Percentiles rank a stretch among this genome's conserved stretches.
phyloP scores from a whole-genome alignment of 176 grass and related monocot species.

The Elymus sibiricus region DNA sequence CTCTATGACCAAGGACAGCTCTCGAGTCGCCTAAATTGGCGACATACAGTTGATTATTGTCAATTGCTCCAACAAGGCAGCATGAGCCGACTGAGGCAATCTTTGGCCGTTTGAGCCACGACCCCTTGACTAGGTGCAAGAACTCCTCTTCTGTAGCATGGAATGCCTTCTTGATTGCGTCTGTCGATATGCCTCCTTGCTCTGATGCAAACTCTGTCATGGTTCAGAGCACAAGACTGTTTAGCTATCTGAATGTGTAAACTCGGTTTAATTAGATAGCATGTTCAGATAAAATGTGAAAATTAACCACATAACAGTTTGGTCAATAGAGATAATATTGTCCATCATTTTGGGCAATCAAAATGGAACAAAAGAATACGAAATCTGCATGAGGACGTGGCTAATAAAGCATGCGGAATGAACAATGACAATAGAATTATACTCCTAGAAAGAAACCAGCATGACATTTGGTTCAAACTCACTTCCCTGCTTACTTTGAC shows the following conservation, averaged over 20 bases:
- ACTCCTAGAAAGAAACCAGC: not conserved
- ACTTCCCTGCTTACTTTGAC: not conserved
- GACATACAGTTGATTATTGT: constrained; percentile 8
- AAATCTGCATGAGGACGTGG: not conserved
- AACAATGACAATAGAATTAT: not conserved
- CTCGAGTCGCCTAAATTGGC: constrained; percentile 44
- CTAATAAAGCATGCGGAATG: not conserved
- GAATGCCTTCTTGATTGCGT: constrained; percentile 34
- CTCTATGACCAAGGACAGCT: constrained; percentile 16
- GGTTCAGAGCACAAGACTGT: not conserved
- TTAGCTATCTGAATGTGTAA: not conserved
- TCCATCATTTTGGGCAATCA: not conserved
- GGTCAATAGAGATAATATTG: not conserved
- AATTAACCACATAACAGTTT: not conserved
- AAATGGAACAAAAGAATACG: not conserved
- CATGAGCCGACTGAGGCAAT: constrained; percentile 33
- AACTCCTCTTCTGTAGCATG: constrained; percentile 35
- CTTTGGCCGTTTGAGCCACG: constrained; percentile 8
- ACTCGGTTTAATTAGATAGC: not conserved
- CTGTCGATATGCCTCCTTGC: constrained; percentile 21
- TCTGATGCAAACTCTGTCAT: constrained; percentile 6
- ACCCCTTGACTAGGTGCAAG: constrained; percentile 8
- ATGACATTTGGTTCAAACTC: not conserved
- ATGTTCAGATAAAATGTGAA: not conserved
- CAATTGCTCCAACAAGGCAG: constrained; percentile 32